Conservation (phyloP, 805 yeast genomes). For the Candida glaebosa region DNA sequence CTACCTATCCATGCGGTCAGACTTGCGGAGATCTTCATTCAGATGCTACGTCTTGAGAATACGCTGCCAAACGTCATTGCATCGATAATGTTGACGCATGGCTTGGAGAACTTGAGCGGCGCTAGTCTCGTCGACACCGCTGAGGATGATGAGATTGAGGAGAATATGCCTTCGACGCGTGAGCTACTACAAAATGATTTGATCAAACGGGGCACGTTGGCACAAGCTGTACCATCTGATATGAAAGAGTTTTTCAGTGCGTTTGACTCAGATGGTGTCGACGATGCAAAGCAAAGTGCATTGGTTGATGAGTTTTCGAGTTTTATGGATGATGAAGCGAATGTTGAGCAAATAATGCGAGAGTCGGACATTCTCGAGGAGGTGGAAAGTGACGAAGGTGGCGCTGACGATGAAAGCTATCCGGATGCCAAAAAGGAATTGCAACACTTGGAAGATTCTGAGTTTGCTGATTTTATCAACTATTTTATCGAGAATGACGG, state of each 20-base stretch:
- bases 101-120: not conserved
- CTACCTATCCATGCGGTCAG: conserved; percentile 4
- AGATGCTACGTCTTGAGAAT: not conserved
- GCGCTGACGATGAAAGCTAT: conserved; percentile 1
- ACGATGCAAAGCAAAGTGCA: not conserved
- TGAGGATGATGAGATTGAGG: not conserved
- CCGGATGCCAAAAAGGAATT: conserved; percentile 3
- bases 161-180: conserved; percentile 5
- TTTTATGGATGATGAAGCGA: conserved; percentile 6
- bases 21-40: conserved; percentile 4
- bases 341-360: conserved; percentile 3
- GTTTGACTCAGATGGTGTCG: conserved; percentile 3
- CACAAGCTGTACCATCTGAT: conserved; percentile 4
- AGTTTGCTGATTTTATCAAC: conserved; percentile 9
- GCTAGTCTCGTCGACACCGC: not conserved
- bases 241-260: conserved; percentile 3
- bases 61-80: conserved; percentile 1
- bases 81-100: not conserved
- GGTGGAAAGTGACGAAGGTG: not conserved
- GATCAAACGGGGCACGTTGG: conserved; percentile 7
- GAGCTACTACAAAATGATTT: conserved; percentile 11
- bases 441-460: conserved; percentile 12
- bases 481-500: conserved; percentile 18
- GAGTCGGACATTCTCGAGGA: conserved; percentile 4
- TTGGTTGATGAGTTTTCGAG: conserved; percentile 3